phyloP scores from a whole-genome alignment of 2,329 filamentous ascomycete species.

The Apiospora marii region DNA sequence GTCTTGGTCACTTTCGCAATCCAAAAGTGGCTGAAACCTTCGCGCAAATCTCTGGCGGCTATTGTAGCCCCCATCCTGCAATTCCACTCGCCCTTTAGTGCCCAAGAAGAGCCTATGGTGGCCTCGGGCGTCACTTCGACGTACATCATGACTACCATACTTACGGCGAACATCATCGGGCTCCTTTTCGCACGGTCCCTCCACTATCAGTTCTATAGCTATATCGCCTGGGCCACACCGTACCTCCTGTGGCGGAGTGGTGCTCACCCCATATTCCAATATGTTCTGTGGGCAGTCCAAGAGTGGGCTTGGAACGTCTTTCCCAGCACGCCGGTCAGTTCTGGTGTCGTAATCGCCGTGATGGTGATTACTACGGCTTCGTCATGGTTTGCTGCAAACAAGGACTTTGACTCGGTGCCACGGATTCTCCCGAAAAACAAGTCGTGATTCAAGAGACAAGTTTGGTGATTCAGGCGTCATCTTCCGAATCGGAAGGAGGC shows the following conservation, averaged over 20 bases:
- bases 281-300: slow-evolving; percentile 76
- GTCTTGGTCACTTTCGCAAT: slow-evolving; percentile 73
- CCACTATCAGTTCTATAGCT: slow-evolving; percentile 96
- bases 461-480: slow-evolving; percentile 54
- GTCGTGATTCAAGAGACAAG: slow-evolving; percentile 29
- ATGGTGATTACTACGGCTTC: slow-evolving; percentile 72
- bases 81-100: slow-evolving; percentile 53
- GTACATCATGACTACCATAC: slow-evolving; percentile 79
- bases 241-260: slow-evolving; percentile 85
- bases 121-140: slow-evolving; percentile 68
- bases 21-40: slow-evolving; percentile 76
- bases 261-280: slow-evolving; percentile 71
- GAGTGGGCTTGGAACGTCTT: slow-evolving; percentile 96
- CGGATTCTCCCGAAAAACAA: slow-evolving; percentile 33
- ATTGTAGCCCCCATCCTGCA: slow-evolving; percentile 57
- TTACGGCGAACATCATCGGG: slow-evolving; percentile 80
- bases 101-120: slow-evolving; percentile 63
- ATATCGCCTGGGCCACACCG: slow-evolving; percentile 88
- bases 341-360: slow-evolving; percentile 71
- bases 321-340: slow-evolving; percentile 72
- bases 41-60: slow-evolving; percentile 62
- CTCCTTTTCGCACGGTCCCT: slow-evolving; percentile 86
- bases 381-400: slow-evolving; percentile 63
- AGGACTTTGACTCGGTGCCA: slow-evolving; percentile 40
- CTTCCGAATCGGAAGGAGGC: slow-evolving; percentile 83